phyloP scores from a whole-genome alignment of 2,329 filamentous ascomycete species.

The Triangularia setosa region DNA sequence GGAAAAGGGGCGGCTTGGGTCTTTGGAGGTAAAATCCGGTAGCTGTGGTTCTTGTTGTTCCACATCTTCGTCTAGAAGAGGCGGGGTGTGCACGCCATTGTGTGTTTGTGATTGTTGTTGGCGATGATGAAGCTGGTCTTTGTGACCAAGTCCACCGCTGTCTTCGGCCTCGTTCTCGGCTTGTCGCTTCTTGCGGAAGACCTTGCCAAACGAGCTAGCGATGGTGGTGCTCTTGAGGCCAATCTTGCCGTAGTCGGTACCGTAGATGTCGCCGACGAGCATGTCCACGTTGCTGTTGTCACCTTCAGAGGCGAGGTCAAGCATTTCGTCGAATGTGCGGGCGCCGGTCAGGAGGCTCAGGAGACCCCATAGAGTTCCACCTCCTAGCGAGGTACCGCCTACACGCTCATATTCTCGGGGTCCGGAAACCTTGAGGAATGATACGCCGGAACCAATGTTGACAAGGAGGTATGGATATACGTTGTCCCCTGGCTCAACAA shows the following conservation, averaged over 20 bases:
- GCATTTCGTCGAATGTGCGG: constrained; percentile 95
- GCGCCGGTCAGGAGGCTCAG: constrained; percentile 90
- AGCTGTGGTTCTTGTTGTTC: constrained; percentile 12
- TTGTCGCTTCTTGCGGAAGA: constrained; percentile 86
- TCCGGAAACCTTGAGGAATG: constrained; percentile 93
- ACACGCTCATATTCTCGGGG: constrained; percentile 84
- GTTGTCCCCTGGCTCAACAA: constrained; percentile 69
- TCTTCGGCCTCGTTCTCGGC: constrained; percentile 78
- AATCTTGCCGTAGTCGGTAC: constrained; percentile 92
- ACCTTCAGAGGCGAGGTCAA: constrained; percentile 82
- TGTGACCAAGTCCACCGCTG: constrained; percentile 50
- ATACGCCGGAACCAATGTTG: constrained; percentile 96
- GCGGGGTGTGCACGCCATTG: background rate
- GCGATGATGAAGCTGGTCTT: constrained; percentile 16
- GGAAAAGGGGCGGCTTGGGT: constrained; percentile 54
- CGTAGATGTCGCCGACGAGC: constrained; percentile 97
- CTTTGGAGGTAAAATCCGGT: constrained; percentile 6
- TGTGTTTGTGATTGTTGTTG: constrained; percentile 16
- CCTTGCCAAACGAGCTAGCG: constrained; percentile 93
- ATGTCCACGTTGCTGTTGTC: constrained; percentile 95
- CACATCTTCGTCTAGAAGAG: background rate
- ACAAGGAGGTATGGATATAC: constrained; percentile 97
- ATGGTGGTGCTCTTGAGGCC: constrained; percentile 94
- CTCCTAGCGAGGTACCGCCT: constrained; percentile 89
- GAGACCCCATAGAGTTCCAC: constrained; percentile 96